phyloP scores from a whole-genome alignment of 495 filamentous ascomycete species.

The Neurospora tetraspora region DNA sequence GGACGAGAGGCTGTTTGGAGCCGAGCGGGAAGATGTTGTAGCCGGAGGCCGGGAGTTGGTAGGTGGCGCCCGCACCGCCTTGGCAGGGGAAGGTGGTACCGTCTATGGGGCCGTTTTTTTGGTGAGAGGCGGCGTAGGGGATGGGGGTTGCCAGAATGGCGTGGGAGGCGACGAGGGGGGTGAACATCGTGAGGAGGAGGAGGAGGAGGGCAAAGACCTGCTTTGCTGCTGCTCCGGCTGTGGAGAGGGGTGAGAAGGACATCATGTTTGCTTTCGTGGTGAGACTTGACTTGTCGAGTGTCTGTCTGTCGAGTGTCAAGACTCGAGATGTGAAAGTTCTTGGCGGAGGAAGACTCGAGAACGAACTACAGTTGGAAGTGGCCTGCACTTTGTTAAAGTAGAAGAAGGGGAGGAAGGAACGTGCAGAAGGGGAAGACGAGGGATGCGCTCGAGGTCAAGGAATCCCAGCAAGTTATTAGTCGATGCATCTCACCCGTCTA shows the following conservation, averaged over 20 bases:
- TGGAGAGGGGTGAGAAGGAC: not conserved
- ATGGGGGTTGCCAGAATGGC: slow-evolving; percentile 17
- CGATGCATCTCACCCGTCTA: not conserved
- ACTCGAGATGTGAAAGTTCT: not conserved
- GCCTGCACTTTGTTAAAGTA: not conserved
- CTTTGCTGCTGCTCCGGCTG: not conserved
- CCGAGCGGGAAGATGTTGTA: slow-evolving; percentile 36
- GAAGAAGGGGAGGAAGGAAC: not conserved
- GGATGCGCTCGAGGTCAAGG: not conserved
- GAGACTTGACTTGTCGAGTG: not conserved
- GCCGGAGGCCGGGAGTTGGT: slow-evolving; percentile 20
- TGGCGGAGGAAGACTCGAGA: not conserved
- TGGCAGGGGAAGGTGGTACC: slow-evolving; percentile 73
- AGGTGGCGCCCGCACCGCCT: not conserved
- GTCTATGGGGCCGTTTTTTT: slow-evolving; percentile 12
- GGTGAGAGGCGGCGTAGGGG: slow-evolving; percentile 6
- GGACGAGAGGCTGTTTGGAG: slow-evolving; percentile 39
- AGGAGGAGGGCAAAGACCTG: not conserved
- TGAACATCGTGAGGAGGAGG: not conserved
- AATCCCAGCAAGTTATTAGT: not conserved
- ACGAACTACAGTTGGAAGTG: not conserved
- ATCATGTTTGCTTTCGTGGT: not conserved
- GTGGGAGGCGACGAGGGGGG: slow-evolving; percentile 8
- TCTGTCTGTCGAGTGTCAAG: not conserved
- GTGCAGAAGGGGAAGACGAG: not conserved